Evolutionary conservation across 2,329 filamentous ascomycete genomes (phyloP), one percentile per base, ranked within the genome.

Genomic region (Ophiognomonia clavigignenti-juglandacearum): DNA sequence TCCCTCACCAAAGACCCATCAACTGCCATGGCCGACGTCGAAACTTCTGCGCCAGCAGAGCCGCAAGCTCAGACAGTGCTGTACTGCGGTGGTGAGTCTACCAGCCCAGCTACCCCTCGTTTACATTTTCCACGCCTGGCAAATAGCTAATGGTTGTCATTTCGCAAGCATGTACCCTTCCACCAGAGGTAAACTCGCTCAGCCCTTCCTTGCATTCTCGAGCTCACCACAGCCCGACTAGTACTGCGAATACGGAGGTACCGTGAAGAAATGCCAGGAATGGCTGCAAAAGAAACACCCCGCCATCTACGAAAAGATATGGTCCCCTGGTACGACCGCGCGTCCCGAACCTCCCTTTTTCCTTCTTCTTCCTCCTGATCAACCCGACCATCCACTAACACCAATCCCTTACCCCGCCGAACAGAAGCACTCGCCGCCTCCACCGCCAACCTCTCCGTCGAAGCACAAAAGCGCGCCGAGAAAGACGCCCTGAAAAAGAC

Each of bases 171-270:
- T 85, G 81, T 67, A 77, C 77, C 50, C 68, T 85, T 47, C 81
- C 81, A 29, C 80, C 81, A 45, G 81, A 85, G 76, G 80, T 83
- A 74, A 53, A 62, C 35, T 22, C 3, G 34, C 29, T 13, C 11
- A 14, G 13, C 8, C 16, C 24, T 10, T 45, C 45, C 26, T 27
- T 39, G 27, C 35, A 43, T 10, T 42, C 10, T 23, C 11, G 22
- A 29, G 44, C 23, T 43, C 3, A 42, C 24, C 32, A 18, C 13
- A 10, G 34, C 52, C 51, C 52, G 61, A 68, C 57, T 71, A 97
- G 93, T 98, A 96, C 73, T 98, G 93, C 75, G 93, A 98, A 72
- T 97, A 96, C 69, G 93, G 93, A 62, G 92, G 91, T 55, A 97
- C 91, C 32, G 85, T 86, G 20, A 96, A 90, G 71, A 98, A 96